Conservation (phyloP, 495 filamentous ascomycete species). For the Cercophora samala region DNA sequence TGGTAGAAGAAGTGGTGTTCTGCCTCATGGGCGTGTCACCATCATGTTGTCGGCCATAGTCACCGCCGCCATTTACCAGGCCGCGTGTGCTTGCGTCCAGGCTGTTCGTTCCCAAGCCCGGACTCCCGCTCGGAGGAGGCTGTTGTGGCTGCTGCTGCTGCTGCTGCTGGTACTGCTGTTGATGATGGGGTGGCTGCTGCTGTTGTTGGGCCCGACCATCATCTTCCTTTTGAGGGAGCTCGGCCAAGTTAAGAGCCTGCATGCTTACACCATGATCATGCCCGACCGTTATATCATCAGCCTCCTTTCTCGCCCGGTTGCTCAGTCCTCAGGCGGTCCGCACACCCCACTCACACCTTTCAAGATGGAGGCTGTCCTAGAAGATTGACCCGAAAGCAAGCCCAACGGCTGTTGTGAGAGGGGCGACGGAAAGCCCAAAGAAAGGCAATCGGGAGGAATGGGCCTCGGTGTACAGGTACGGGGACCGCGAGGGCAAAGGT, state of each 20-base stretch:
- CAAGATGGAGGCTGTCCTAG: background rate
- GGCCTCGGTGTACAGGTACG: background rate
- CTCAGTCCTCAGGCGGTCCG: background rate
- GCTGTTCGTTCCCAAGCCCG: no score
- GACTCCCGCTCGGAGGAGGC: conserved; percentile 19
- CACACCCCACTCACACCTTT: background rate
- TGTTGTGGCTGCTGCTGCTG: conserved; percentile 23
- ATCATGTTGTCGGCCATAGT: conserved; percentile 32
- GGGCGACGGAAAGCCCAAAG: background rate
- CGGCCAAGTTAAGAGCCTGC: conserved; percentile 2
- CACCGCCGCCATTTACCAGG: conserved; percentile 18
- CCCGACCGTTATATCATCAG: background rate
- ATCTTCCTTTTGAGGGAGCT: background rate
- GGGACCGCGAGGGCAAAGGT: background rate
- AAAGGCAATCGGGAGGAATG: background rate
- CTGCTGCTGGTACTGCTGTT: conserved; percentile 28
- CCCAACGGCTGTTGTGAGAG: background rate
- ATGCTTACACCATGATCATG: conserved; percentile 6
- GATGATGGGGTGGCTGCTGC: conserved; percentile 24
- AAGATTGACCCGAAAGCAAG: background rate
- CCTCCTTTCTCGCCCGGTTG: background rate
- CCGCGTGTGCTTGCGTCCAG: background rate
- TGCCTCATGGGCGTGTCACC: conserved; percentile 44
- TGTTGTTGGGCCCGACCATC: conserved; percentile 5
- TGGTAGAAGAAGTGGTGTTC: conserved; percentile 46